A percentile compares a stretch with the other conserved stretches of the same genome.
These are phyloP conservation scores for Coffea canephora DNA, from an alignment of 257 asterid species.

Conservation along the genomic window DNA sequence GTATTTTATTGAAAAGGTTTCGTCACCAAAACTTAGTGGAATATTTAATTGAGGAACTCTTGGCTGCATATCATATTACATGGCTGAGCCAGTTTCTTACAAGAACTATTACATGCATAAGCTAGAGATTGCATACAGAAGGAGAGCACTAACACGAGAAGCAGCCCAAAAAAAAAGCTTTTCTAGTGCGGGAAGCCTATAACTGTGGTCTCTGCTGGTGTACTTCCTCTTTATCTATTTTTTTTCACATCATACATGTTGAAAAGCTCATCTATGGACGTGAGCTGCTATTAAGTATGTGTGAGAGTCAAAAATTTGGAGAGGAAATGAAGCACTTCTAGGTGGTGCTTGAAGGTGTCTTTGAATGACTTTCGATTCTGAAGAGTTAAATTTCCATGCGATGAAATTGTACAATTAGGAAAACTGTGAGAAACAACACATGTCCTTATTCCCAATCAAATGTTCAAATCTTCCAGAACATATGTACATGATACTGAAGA, in stretches of 20 bases:
- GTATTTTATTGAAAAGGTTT: not conserved
- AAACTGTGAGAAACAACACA: not conserved
- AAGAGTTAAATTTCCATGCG: not conserved
- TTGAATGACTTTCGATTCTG: too few species aligned
- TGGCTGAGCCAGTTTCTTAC: not conserved
- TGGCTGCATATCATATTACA: not conserved
- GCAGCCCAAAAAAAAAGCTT: not conserved
- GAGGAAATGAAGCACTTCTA: not conserved
- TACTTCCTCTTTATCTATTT: not conserved
- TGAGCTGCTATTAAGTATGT: not conserved
- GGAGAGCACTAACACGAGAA: too few species aligned
- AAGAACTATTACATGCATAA: not conserved
- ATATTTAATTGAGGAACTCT: not conserved
- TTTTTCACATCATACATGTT: not conserved
- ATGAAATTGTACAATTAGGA: not conserved
- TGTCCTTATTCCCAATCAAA: not conserved
- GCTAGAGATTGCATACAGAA: not conserved
- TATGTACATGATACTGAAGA: not conserved
- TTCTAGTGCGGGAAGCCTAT: not conserved
- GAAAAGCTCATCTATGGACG: not conserved
- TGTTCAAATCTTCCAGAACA: not conserved
- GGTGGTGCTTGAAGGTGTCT: too few species aligned
- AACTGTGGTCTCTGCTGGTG: not conserved
- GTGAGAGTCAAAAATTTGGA: not conserved
- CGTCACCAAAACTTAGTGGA: not conserved